Evolutionary conservation across 2,329 filamentous ascomycete genomes (phyloP), one percentile per base, ranked within the genome.

Genomic region (Botrytis squamosa): DNA sequence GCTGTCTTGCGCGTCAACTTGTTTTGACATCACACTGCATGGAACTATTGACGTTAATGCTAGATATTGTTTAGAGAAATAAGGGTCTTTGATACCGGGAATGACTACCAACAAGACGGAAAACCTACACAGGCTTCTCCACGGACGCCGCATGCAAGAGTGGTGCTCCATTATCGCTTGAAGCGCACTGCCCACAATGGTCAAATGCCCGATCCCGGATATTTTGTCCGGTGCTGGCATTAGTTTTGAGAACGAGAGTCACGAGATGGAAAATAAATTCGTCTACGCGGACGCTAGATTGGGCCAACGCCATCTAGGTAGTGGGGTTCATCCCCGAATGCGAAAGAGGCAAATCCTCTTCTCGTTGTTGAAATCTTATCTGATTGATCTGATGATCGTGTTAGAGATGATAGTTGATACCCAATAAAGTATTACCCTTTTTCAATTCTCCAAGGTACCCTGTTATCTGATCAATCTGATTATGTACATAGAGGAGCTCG

Each of bases 391-490:
- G n/a, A 68, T 68, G 65, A 57, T 42, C 49, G 42, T 40, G 9
- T 57, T n/a, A 8, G 22, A 55, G 29, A 68, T 29, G 20, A 55
- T 25, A 40, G 36, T 68, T 68, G 65, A 29, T 12, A 68, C 25
- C 49, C 65, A 55, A 42, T 25, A 10, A 38, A 55, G 49, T 40
- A 40, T 52, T 38, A 29, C 33, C 22, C 33, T 55, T 10, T 40
- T 38, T 42, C 25, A 29, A 33, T 46, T 33, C n/a, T 55, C 49
- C 29, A 29, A 33, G 3, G 18, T 55, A 29, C 66, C 49, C 57
- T 33, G 49, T 69, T 69, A 69, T 69, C 66, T 69, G 66, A 69
- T 69, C 66, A 57, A 57, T 42, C 36, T 57, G 66, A 42, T 69
- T 42, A 57, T 69, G 49, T 57, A 69, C 49, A 42, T 33, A 10